A percentile compares a stretch with the other conserved stretches of the same genome.
Conservation (phyloP, 805 yeast species). For the Pichia cephalocereana region DNA sequence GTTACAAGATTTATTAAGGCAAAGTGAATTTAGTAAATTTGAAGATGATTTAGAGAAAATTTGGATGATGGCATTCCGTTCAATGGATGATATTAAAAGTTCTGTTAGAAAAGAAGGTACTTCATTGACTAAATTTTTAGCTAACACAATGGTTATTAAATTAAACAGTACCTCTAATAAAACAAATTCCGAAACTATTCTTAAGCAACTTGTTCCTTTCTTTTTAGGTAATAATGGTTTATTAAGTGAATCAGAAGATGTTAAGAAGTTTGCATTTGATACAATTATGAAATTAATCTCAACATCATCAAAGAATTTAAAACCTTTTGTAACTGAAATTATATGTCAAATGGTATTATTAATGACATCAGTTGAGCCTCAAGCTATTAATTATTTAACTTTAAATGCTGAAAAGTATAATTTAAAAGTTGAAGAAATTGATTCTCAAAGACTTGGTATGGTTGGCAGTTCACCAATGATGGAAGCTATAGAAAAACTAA, state of each 20-base stretch:
- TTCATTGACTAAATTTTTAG: conserved; percentile 55
- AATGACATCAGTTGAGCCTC: conserved; percentile 88
- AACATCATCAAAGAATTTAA: conserved; percentile 49
- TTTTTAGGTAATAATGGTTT: conserved; percentile 72
- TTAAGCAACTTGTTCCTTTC: conserved; percentile 64
- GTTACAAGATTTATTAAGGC: conserved; percentile 56
- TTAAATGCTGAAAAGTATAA: conserved; percentile 87
- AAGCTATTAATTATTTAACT: conserved; percentile 73
- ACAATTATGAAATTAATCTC: conserved; percentile 66
- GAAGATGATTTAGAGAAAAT: conserved; percentile 49
- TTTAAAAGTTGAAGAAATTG: conserved; percentile 59
- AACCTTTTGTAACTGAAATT: conserved; percentile 59
- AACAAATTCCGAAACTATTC: conserved; percentile 25
- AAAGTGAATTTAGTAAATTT: conserved; percentile 45
- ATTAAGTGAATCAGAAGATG: conserved; percentile 79
- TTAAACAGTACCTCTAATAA: conserved; percentile 40
- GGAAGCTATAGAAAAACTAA: conserved; percentile 69
- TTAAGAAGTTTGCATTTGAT: conserved; percentile 62
- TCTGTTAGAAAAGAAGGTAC: conserved; percentile 80
- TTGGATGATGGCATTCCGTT: conserved; percentile 84
- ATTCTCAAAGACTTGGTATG: conserved; percentile 63
- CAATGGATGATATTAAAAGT: conserved; percentile 89
- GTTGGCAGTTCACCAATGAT: conserved; percentile 80
- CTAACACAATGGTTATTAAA: conserved; percentile 50
- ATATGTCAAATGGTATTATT: conserved; percentile 59